phyloP scores from a whole-genome alignment of 2,329 filamentous ascomycete species.

The Thielaviopsis ethacetica region DNA sequence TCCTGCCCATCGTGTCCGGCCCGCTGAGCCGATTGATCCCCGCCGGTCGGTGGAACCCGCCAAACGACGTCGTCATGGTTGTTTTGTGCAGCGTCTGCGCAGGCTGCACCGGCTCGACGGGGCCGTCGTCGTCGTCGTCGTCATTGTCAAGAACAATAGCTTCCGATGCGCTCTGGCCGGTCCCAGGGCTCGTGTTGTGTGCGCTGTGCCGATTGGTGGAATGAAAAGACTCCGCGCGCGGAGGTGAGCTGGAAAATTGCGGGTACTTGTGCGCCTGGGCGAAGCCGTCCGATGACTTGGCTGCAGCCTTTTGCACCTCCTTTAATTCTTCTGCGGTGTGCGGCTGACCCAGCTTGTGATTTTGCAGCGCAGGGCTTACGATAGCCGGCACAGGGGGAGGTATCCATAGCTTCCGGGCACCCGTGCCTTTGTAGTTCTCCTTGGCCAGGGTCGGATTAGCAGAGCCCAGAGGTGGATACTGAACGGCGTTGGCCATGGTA shows the following conservation, averaged over 20 bases:
- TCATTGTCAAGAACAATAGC: conserved; percentile 14
- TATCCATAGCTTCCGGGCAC: not conserved
- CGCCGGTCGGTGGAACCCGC: conserved; percentile 27
- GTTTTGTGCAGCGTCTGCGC: conserved; percentile 34
- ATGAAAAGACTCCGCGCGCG: conserved; percentile 17
- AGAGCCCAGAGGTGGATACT: not conserved
- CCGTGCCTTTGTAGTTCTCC: not conserved
- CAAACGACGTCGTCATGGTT: conserved; percentile 26
- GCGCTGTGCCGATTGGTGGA: not conserved
- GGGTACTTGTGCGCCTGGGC: conserved; percentile 28
- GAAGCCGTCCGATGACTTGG: not conserved
- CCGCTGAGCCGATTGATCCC: conserved; percentile 18
- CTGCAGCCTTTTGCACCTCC: conserved; percentile 9
- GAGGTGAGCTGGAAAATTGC: conserved; percentile 42
- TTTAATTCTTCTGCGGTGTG: not conserved
- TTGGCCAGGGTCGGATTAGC: not conserved
- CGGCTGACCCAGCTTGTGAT: conserved; percentile 25
- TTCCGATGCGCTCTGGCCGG: conserved; percentile 3
- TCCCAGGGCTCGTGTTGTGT: not conserved
- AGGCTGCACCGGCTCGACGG: conserved; percentile 22
- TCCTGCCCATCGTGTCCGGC: conserved; percentile 20
- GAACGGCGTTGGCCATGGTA: not conserved
- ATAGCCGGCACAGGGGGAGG: conserved; percentile 5
- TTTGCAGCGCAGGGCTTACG: conserved; percentile 18
- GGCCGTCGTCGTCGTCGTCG: conserved; percentile 17